These are phyloP conservation scores for Eutrema japonicum DNA, from an alignment of 345 rosid species.

Conservation along the genomic window DNA sequence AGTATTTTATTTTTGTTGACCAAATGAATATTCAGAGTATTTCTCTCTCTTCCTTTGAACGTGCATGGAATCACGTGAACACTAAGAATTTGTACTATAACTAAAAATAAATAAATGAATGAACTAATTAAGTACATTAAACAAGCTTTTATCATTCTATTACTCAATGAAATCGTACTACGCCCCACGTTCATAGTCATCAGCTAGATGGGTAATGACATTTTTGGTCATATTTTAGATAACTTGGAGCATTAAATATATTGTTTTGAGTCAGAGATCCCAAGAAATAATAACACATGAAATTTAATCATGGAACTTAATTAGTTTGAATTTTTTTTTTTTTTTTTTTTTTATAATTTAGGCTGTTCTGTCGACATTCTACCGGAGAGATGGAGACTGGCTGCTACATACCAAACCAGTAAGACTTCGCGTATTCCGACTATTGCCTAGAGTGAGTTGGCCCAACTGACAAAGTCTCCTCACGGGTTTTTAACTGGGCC, in stretches of 20 bases:
- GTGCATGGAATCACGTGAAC: constrained; percentile 35
- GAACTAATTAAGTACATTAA: constrained; percentile 3
- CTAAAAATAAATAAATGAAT: background rate
- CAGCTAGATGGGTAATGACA: background rate
- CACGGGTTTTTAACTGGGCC: too few relatives aligned
- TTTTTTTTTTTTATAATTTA: too few relatives aligned
- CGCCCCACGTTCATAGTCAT: constrained; percentile 19
- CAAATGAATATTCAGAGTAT: background rate
- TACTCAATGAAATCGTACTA: constrained; percentile 17
- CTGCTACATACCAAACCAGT: too few relatives aligned
- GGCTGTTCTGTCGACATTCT: too few relatives aligned
- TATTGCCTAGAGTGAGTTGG: too few relatives aligned
- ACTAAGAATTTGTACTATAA: constrained; percentile 15
- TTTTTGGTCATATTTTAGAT: too few relatives aligned
- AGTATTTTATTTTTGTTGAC: too few relatives aligned
- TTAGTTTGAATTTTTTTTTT: too few relatives aligned
- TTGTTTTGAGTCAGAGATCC: background rate
- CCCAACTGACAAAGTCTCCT: too few relatives aligned
- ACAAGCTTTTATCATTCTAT: constrained; percentile 10
- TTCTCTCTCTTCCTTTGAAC: constrained; percentile 10
- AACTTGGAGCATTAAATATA: constrained; percentile 7
- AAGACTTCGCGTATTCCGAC: too few relatives aligned
- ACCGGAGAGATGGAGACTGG: too few relatives aligned
- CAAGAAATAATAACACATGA: background rate
- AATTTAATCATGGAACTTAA: background rate